These are phyloP conservation scores for Scutellaria baicalensis DNA, from an alignment of 257 asterid genomes.

Conservation along the genomic window DNA sequence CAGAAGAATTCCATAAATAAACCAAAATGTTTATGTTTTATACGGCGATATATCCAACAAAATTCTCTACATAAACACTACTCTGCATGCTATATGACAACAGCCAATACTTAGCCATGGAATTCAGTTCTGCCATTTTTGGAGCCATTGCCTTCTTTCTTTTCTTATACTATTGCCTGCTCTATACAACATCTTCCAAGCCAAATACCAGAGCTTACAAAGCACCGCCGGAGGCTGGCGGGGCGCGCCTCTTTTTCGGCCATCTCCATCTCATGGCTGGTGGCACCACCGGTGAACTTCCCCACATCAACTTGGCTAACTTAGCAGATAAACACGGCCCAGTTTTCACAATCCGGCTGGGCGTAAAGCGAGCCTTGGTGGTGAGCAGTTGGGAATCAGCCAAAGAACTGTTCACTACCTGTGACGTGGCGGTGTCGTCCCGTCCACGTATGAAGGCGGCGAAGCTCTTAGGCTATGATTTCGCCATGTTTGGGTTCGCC, in stretches of 20 bases:
- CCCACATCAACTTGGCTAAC: background rate
- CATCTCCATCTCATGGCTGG: background rate
- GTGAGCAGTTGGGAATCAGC: background rate
- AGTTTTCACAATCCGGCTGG: background rate
- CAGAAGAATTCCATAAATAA: no score
- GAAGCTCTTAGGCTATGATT: background rate
- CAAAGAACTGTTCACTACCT: background rate
- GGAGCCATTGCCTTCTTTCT: background rate
- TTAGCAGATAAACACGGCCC: background rate
- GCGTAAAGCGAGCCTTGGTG: background rate
- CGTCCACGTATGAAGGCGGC: background rate
- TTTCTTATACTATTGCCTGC: background rate
- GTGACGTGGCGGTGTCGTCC: background rate
- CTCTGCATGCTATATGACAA: background rate
- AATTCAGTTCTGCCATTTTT: background rate
- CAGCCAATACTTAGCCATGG: background rate
- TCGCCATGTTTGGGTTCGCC: background rate
- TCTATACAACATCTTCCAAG: background rate
- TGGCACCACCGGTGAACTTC: background rate
- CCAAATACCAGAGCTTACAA: no score
- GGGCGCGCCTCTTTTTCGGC: background rate
- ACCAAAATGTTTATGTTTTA: no score
- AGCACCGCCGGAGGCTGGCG: background rate
- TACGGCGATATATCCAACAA: no score
- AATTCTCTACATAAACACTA: no score